These are phyloP conservation scores for Teratosphaeria pseudoeucalypti DNA, from an alignment of 2,329 filamentous ascomycete species.

Conservation along the genomic window DNA sequence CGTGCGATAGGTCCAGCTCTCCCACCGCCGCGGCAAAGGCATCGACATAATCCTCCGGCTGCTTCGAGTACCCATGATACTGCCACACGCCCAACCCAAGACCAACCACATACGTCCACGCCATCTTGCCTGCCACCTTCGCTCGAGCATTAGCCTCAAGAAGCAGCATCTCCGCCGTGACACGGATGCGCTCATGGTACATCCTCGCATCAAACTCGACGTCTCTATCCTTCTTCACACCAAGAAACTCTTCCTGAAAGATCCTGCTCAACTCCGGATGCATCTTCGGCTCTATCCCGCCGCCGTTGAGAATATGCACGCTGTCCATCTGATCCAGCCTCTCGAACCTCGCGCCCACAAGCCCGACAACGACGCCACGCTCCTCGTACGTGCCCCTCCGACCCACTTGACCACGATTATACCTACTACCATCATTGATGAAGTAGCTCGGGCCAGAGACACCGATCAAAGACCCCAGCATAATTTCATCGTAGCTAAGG, in stretches of 20 bases:
- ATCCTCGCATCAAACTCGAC: constrained; percentile 10
- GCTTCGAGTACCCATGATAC: constrained; percentile 4
- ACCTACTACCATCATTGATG: constrained; percentile 21
- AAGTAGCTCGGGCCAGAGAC: constrained; percentile 21
- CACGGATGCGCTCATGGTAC: constrained; percentile 20
- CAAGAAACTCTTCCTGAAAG: constrained; percentile 14
- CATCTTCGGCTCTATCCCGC: constrained; percentile 4
- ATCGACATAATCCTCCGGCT: constrained; percentile 17
- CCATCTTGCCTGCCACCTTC: constrained; percentile 8
- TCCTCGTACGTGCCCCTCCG: constrained; percentile 11
- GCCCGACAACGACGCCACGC: constrained; percentile 21
- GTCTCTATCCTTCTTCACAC: constrained; percentile 1
- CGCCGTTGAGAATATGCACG: constrained; percentile 12
- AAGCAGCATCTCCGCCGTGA: constrained; percentile 22
- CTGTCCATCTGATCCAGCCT: constrained; percentile 22
- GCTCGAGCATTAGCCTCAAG: constrained; percentile 19
- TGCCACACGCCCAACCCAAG: constrained; percentile 27
- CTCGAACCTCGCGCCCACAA: constrained; percentile 25
- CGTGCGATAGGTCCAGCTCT: constrained; percentile 8
- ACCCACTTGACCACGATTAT: constrained; percentile 11
- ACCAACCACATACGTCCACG: constrained; percentile 23
- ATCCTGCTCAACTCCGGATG: constrained; percentile 10
- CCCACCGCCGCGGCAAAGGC: constrained; percentile 15
- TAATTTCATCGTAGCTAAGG: constrained; percentile 26
- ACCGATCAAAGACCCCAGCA: constrained; percentile 22